phyloP scores from a whole-genome alignment of 306 rosid genomes.

The Cyclanthera cordifolia region DNA sequence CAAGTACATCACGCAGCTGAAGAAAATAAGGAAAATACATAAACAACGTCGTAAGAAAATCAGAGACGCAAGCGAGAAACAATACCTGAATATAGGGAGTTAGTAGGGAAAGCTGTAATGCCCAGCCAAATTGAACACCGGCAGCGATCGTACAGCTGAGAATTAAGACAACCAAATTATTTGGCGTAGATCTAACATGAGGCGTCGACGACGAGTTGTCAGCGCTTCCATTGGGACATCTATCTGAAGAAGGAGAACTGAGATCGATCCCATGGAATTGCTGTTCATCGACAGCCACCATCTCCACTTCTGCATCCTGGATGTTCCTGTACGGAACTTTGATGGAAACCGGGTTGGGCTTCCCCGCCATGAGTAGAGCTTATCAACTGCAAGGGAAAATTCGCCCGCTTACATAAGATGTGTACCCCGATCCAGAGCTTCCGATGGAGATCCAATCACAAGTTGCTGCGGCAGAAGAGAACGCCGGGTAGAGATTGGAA shows the following conservation, averaged over 20 bases:
- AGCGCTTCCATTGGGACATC: conserved; percentile 17
- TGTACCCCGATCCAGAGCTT: not conserved
- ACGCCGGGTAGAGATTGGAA: not conserved
- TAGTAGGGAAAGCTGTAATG: conserved; percentile 85
- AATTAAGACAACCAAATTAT: conserved; percentile 35
- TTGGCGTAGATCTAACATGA: conserved; percentile 20
- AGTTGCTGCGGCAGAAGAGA: not conserved
- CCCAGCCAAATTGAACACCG: conserved; percentile 99
- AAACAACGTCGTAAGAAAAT: not conserved
- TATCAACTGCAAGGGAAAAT: not conserved
- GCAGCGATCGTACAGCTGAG: conserved; percentile 95
- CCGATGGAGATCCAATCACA: not conserved
- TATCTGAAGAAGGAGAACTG: conserved; percentile 28
- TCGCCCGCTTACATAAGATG: not conserved
- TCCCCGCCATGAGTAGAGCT: conserved; percentile 47
- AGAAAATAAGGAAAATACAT: not conserved
- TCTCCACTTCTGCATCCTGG: conserved; percentile 54
- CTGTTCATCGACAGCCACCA: conserved; percentile 40
- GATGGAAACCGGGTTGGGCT: conserved; percentile 44
- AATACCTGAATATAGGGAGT: conserved; percentile 89
- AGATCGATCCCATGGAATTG: conserved; percentile 37
- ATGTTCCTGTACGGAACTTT: conserved; percentile 74
- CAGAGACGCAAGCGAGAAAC: not conserved
- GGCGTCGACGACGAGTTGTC: not conserved
- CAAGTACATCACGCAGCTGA: not conserved